These are phyloP conservation scores for Kazachstania sp. DNA, from an alignment of 1,139 yeast species.

Conservation along the genomic window DNA sequence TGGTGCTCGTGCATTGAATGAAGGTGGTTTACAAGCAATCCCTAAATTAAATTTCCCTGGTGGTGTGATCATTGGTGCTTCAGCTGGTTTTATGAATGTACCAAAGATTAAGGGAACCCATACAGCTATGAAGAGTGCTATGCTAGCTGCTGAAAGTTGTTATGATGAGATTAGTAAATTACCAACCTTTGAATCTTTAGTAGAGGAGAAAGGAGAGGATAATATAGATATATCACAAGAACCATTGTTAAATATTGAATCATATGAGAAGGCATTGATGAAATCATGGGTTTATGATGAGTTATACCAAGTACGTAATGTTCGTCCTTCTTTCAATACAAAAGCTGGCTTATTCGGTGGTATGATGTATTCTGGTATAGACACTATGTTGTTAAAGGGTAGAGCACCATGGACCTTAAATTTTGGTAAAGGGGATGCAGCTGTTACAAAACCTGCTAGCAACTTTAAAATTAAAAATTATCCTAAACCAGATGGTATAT, in stretches of 20 bases:
- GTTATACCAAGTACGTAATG: slow-evolving; percentile 71
- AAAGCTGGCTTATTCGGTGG: slow-evolving; percentile 72
- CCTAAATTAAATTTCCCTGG: slow-evolving; percentile 92
- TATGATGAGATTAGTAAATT: slow-evolving; percentile 46
- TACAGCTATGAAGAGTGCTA: slow-evolving; percentile 92
- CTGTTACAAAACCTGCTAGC: slow-evolving; percentile 57
- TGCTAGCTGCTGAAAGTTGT: slow-evolving; percentile 85
- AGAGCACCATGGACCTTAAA: slow-evolving; percentile 79
- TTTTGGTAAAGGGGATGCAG: slow-evolving; percentile 65
- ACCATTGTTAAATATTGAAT: slow-evolving; percentile 40
- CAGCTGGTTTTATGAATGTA: slow-evolving; percentile 94
- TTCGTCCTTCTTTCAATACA: slow-evolving; percentile 80
- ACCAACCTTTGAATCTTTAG: slow-evolving; percentile 36
- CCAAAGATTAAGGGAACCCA: slow-evolving; percentile 98
- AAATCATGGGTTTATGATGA: slow-evolving; percentile 83
- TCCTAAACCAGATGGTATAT: slow-evolving; percentile 87
- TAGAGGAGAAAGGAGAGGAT: slow-evolving; percentile 32
- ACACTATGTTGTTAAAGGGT: slow-evolving; percentile 70
- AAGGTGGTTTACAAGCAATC: slow-evolving; percentile 89
- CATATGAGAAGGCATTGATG: slow-evolving; percentile 57
- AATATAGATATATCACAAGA: slow-evolving; percentile 24
- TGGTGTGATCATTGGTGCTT: slow-evolving; percentile 86
- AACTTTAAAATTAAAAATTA: slow-evolving; percentile 65
- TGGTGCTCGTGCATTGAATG: slow-evolving; percentile 92
- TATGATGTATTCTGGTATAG: slow-evolving; percentile 73